Conservation (phyloP, 768 basidiomycete genomes). For the Epithele typhae region DNA sequence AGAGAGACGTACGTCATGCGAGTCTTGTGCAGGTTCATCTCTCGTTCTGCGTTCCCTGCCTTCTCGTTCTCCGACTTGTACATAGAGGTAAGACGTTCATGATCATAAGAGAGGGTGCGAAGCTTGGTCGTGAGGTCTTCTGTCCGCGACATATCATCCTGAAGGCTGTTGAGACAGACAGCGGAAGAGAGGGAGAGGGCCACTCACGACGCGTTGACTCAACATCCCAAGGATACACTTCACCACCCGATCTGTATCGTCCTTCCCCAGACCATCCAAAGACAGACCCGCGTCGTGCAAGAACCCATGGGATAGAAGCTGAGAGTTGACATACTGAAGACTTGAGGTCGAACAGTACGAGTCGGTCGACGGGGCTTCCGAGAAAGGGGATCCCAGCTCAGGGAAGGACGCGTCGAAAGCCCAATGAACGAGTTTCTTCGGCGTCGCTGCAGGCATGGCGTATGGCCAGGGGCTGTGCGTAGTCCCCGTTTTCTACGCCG, state of each 20-base stretch:
- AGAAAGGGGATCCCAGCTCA: conserved; percentile 21
- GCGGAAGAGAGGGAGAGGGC: no score
- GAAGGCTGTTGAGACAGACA: background rate
- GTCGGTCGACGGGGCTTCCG: conserved; percentile 36
- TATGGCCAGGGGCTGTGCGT: no score
- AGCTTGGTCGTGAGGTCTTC: conserved; percentile 74
- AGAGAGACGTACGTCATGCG: conserved; percentile 63
- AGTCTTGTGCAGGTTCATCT: conserved; percentile 68
- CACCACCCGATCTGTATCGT: conserved; percentile 52
- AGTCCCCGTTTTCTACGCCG: no score
- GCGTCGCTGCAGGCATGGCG: conserved; percentile 24
- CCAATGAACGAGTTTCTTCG: conserved; percentile 52
- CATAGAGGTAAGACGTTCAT: conserved; percentile 69
- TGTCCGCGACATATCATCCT: conserved; percentile 76
- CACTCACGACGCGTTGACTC: conserved; percentile 69
- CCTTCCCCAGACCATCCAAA: conserved; percentile 57
- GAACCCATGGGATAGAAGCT: conserved; percentile 82
- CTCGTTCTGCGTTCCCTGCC: conserved; percentile 73
- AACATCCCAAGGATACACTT: conserved; percentile 78
- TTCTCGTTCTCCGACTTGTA: conserved; percentile 54
- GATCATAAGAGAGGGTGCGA: conserved; percentile 75
- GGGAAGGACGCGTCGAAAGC: conserved; percentile 40
- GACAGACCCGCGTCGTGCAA: conserved; percentile 56
- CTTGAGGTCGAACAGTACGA: conserved; percentile 52
- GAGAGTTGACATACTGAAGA: conserved; percentile 76